Conservation (phyloP, 148 eudicot species). For the Persicaria maculosa region DNA sequence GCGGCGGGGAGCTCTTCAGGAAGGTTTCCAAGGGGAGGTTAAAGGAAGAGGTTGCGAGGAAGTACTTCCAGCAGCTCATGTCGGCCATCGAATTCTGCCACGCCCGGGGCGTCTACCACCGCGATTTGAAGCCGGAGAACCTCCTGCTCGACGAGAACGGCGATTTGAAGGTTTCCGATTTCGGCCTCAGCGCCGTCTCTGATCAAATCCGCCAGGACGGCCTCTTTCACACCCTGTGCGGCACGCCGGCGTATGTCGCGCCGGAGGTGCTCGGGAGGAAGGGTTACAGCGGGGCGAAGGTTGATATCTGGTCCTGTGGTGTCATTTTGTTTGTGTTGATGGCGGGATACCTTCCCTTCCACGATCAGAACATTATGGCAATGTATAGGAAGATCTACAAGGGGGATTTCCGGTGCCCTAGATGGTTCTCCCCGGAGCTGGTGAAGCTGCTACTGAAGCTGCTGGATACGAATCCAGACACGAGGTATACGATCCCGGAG, state of each 20-base stretch:
- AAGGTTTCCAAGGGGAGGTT: conserved; percentile 52
- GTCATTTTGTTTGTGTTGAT: conserved; percentile 51
- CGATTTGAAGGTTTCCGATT: conserved; percentile 56
- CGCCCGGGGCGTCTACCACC: conserved; percentile 51
- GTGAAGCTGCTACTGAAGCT: conserved; percentile 47
- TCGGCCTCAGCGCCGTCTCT: conserved; percentile 46
- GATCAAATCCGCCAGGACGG: conserved; percentile 56
- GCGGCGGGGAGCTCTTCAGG: conserved; percentile 52
- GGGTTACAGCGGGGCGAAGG: conserved; percentile 63
- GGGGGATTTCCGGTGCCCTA: conserved; percentile 52
- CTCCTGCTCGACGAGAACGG: conserved; percentile 48
- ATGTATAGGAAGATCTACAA: conserved; percentile 64
- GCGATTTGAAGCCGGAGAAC: conserved; percentile 61
- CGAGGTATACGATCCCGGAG: conserved; percentile 40
- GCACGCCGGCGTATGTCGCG: conserved; percentile 76
- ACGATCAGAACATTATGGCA: conserved; percentile 55
- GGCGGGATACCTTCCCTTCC: conserved; percentile 73
- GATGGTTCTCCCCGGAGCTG: conserved; percentile 60
- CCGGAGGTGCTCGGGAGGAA: conserved; percentile 59
- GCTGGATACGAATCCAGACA: conserved; percentile 42
- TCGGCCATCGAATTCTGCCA: conserved; percentile 58
- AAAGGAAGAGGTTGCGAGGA: conserved; percentile 47
- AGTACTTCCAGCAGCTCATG: conserved; percentile 50
- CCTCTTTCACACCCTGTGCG: conserved; percentile 60
- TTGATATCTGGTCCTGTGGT: conserved; percentile 84